Conservation (phyloP, 2,329 filamentous ascomycete genomes). For the Colletotrichum lentis region DNA sequence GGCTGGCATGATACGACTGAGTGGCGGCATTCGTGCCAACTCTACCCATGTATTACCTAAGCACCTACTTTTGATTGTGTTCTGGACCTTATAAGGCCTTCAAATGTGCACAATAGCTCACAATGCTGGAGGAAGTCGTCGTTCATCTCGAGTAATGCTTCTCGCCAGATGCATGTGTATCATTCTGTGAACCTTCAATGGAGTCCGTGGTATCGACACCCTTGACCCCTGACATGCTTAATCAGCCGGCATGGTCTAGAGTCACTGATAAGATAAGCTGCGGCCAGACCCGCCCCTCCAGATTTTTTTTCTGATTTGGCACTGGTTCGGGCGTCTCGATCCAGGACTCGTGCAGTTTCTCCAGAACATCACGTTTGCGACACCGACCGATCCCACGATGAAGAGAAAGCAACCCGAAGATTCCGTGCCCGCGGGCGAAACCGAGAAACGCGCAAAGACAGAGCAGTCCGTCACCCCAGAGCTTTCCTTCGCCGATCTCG, state of each 20-base stretch:
- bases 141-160: too few relatives aligned
- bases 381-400: slow-evolving; percentile 50
- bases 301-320: slow-evolving; percentile 31
- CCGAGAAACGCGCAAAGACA: slow-evolving; percentile 44
- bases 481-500: slow-evolving; percentile 76
- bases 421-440: slow-evolving; percentile 55
- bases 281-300: slow-evolving; percentile 29
- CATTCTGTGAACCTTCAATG: too few relatives aligned
- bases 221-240: not conserved
- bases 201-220: too few relatives aligned
- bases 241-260: not conserved
- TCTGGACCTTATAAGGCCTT: too few relatives aligned
- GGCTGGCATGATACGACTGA: too few relatives aligned
- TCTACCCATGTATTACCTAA: too few relatives aligned
- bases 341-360: not conserved
- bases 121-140: too few relatives aligned
- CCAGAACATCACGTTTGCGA: slow-evolving; percentile 5
- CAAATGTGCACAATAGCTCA: too few relatives aligned
- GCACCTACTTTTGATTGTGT: too few relatives aligned
- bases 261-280: slow-evolving; percentile 29
- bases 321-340: slow-evolving; percentile 14
- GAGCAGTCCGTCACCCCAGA: slow-evolving; percentile 45
- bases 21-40: too few relatives aligned
- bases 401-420: slow-evolving; percentile 69
- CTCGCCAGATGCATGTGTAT: too few relatives aligned